Percentiles rank a stretch among this genome's conserved stretches.
Evolutionary conservation across 257 asterid species (phyloP).

Genomic region (Solanum stenotomum): DNA sequence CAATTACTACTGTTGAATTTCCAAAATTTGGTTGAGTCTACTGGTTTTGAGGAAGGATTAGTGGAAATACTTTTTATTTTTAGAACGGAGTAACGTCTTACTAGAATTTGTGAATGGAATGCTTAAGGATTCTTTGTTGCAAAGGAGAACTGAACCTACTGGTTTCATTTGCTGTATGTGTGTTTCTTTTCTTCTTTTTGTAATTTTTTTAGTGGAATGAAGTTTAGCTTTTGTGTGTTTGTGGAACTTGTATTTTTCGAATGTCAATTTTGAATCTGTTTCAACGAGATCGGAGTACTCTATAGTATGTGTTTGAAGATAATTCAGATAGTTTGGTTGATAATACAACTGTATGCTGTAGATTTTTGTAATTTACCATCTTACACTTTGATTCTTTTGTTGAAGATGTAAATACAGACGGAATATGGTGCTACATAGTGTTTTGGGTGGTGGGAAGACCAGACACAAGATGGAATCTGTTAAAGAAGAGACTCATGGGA

Average conservation of each 20-base stretch:
- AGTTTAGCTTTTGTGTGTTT: not conserved
- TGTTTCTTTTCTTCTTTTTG: not conserved
- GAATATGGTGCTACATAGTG: conserved; percentile 93
- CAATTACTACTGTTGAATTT: not conserved
- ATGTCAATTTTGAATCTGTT: not conserved
- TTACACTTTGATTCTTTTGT: not conserved
- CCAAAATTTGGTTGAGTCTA: not conserved
- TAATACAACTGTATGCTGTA: not conserved
- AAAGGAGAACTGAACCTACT: not conserved
- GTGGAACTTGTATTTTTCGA: not conserved
- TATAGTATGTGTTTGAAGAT: not conserved
- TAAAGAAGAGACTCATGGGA: conserved; percentile 72
- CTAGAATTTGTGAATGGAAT: not conserved
- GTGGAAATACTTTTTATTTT: not conserved
- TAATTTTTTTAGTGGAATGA: not conserved
- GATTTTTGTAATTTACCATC: not conserved
- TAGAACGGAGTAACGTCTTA: not conserved
- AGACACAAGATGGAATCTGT: conserved; percentile 56
- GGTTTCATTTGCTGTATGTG: not conserved
- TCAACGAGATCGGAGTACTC: not conserved
- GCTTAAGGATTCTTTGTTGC: not conserved
- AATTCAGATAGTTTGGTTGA: not conserved
- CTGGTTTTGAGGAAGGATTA: not conserved
- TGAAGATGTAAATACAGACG: conserved; percentile 84
- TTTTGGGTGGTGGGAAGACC: conserved; percentile 64